Conservation (phyloP, 495 filamentous ascomycete genomes). For the Bathelium albidoporum region DNA sequence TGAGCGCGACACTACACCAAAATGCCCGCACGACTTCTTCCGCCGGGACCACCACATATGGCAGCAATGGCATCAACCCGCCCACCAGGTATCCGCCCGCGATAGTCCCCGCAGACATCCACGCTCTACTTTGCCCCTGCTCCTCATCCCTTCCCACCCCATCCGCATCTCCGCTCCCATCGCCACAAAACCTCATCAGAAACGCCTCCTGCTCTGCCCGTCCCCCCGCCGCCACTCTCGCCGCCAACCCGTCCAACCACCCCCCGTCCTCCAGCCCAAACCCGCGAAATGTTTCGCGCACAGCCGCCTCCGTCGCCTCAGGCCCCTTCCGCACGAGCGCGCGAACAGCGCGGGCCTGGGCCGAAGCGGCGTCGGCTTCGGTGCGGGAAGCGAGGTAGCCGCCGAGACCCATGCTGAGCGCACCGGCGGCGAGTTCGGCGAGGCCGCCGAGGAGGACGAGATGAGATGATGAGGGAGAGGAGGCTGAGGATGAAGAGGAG, state of each 20-base stretch:
- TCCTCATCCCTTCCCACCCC: background rate
- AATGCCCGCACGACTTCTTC: slow-evolving; percentile 49
- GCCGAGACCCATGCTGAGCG: slow-evolving; percentile 50
- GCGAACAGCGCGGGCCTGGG: slow-evolving; percentile 9
- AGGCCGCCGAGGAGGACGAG: slow-evolving; percentile 49
- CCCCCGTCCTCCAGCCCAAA: slow-evolving; percentile 12
- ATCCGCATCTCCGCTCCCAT: background rate
- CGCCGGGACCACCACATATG: slow-evolving; percentile 60
- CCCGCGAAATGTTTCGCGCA: slow-evolving; percentile 5
- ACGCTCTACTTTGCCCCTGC: slow-evolving; percentile 8
- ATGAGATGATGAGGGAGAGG: slow-evolving; percentile 32
- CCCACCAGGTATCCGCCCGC: slow-evolving; percentile 65
- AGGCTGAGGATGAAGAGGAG: background rate
- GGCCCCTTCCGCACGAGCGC: slow-evolving; percentile 10
- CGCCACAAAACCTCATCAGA: slow-evolving; percentile 17
- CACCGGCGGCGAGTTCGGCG: slow-evolving; percentile 48
- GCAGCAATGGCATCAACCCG: slow-evolving; percentile 61
- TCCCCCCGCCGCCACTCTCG: background rate
- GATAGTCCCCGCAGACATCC: slow-evolving; percentile 41
- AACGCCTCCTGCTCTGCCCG: slow-evolving; percentile 14
- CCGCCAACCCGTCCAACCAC: slow-evolving; percentile 1
- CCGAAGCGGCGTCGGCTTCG: slow-evolving; percentile 37
- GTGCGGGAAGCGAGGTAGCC: slow-evolving; percentile 59
- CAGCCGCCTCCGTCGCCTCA: slow-evolving; percentile 2
- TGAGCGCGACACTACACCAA: slow-evolving; percentile 57